phyloP scores from a whole-genome alignment of 2,329 filamentous ascomycete genomes.

The Stagonosporopsis cucurbitacearum region DNA sequence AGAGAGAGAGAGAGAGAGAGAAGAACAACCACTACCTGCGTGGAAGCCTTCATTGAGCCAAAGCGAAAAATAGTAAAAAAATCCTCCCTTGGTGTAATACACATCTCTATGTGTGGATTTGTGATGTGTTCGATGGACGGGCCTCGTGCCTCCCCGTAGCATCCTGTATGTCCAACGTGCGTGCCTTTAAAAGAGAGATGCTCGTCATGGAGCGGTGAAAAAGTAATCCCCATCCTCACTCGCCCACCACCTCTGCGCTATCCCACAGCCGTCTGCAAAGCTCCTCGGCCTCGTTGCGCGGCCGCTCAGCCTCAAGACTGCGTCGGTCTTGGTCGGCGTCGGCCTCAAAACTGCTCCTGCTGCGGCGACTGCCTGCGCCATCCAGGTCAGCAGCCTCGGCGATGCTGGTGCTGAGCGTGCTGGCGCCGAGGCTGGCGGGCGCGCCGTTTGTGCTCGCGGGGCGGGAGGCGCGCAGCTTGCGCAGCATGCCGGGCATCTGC shows the following conservation, averaged over 20 bases:
- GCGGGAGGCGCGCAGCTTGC: slow-evolving; percentile 32
- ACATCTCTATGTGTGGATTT: too few species aligned
- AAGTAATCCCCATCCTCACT: not conserved
- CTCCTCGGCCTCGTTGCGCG: slow-evolving; percentile 47
- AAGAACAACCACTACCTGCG: too few species aligned
- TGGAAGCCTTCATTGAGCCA: too few species aligned
- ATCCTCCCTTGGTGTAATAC: too few species aligned
- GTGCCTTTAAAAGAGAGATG: too few species aligned
- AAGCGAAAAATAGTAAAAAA: too few species aligned
- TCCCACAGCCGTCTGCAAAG: slow-evolving; percentile 52
- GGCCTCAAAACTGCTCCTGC: slow-evolving; percentile 40
- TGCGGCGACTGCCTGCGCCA: slow-evolving; percentile 32
- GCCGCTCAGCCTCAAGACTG: slow-evolving; percentile 41
- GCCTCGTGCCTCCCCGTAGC: too few species aligned
- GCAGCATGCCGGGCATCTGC: slow-evolving; percentile 57
- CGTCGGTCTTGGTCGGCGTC: slow-evolving; percentile 29
- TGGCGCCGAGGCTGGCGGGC: slow-evolving; percentile 13
- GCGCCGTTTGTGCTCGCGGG: slow-evolving; percentile 36
- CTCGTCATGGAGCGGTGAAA: too few species aligned
- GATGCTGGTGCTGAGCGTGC: slow-evolving; percentile 41
- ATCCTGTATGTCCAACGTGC: too few species aligned
- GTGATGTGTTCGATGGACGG: too few species aligned
- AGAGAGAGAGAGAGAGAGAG: too few species aligned
- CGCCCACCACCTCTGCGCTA: slow-evolving; percentile 40
- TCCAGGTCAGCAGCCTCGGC: slow-evolving; percentile 39